Conservation (phyloP, 768 basidiomycete genomes). For the Trametes maxima region DNA sequence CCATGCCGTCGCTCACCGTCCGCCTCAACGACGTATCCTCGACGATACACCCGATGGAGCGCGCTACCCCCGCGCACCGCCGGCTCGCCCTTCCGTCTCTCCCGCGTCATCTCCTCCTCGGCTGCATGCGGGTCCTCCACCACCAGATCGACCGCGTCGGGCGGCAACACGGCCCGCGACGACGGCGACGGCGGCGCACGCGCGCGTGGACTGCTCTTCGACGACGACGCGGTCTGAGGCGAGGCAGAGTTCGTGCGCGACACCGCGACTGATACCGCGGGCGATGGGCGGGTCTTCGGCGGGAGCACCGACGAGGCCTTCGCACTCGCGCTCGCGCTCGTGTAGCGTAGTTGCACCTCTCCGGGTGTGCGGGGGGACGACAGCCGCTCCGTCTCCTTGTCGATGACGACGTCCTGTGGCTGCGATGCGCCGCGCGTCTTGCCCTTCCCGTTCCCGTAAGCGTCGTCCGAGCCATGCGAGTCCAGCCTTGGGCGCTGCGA, state of each 20-base stretch:
- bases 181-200: constrained; percentile 28
- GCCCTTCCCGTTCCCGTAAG: constrained; percentile 20
- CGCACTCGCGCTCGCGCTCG: constrained; percentile 40
- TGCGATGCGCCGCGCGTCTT: constrained; percentile 8
- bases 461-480: constrained; percentile 25
- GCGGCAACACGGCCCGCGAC: constrained; percentile 41
- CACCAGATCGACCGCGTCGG: constrained; percentile 89
- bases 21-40: constrained; percentile 46
- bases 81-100: constrained; percentile 68
- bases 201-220: constrained; percentile 21
- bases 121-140: constrained; percentile 66
- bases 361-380: constrained; percentile 23
- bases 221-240: constrained; percentile 21
- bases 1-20: constrained; percentile 39
- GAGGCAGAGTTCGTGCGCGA: constrained; percentile 13
- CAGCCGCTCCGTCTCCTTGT: constrained; percentile 48
- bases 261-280: constrained; percentile 11
- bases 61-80: constrained; percentile 39
- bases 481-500: constrained; percentile 12
- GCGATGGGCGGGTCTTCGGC: constrained; percentile 20
- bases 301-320: constrained; percentile 25
- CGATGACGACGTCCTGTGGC: constrained; percentile 40
- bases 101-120: constrained; percentile 52
- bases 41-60: constrained; percentile 55
- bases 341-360: constrained; percentile 53